These are phyloP conservation scores for Kurtzmaniella cleridarum DNA, from an alignment of 805 yeast genomes.

Conservation along the genomic window DNA sequence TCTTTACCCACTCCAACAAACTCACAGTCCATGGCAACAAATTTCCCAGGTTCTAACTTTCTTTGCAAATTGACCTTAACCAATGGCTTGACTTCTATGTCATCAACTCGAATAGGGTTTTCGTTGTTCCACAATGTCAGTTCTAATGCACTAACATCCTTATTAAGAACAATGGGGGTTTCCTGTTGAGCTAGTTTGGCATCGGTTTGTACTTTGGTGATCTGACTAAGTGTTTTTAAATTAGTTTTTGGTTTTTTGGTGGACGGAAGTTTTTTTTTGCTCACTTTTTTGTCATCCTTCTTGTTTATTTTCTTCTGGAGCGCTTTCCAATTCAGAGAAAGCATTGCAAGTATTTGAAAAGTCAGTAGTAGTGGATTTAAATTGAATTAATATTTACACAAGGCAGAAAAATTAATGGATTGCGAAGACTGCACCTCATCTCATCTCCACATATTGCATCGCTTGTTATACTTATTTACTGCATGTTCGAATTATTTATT, in stretches of 20 bases:
- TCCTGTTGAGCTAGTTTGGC: neutral
- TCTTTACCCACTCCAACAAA: constrained; percentile 86
- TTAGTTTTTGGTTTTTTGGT: constrained; percentile 1
- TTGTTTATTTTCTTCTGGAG: constrained; percentile 5
- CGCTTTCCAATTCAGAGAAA: constrained; percentile 8
- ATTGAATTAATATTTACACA: no score
- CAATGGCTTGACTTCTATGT: constrained; percentile 6
- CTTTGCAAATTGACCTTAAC: constrained; percentile 8
- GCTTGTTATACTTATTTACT: no score
- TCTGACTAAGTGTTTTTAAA: neutral
- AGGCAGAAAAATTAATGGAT: no score
- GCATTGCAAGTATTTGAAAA: no score
- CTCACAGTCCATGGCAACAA: constrained; percentile 84
- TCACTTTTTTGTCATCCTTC: constrained; percentile 7
- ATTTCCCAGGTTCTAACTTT: constrained; percentile 58
- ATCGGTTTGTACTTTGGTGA: neutral
- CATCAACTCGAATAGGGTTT: constrained; percentile 12
- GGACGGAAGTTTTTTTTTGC: constrained; percentile 4
- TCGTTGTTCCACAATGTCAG: constrained; percentile 22
- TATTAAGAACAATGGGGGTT: constrained; percentile 1
- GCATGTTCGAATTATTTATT: no score
- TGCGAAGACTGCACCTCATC: no score
- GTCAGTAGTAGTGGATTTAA: no score
- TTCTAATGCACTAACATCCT: constrained; percentile 12
- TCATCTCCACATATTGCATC: no score